These are phyloP conservation scores for Phytopythium litorale DNA, from an alignment of 352 stramenopile species.

Conservation along the genomic window DNA sequence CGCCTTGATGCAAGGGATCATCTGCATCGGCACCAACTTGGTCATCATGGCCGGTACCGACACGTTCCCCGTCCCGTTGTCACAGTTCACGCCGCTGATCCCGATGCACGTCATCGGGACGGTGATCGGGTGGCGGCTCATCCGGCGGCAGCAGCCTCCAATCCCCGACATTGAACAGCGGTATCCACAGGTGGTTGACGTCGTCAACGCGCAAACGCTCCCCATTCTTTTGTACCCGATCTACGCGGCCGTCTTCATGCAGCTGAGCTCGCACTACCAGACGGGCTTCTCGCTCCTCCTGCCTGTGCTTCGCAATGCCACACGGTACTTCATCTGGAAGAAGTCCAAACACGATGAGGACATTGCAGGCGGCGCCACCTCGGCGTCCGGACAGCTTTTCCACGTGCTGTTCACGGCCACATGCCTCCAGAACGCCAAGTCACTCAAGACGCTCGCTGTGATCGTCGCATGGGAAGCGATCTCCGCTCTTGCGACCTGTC, in stretches of 20 bases:
- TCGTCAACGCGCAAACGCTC: slow-evolving; percentile 9
- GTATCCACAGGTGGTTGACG: slow-evolving; percentile 3
- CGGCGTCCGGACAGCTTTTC: slow-evolving; percentile 21
- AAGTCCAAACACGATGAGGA: slow-evolving; percentile 20
- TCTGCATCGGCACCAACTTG: slow-evolving; percentile 13
- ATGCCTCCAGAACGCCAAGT: slow-evolving; percentile 37
- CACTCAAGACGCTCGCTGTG: slow-evolving; percentile 16
- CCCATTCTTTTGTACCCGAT: slow-evolving; percentile 25
- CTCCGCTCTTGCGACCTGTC: slow-evolving; percentile 14
- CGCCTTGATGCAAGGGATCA: background rate
- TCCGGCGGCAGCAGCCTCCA: background rate
- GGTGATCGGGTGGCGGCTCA: background rate
- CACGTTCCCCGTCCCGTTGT: slow-evolving; percentile 33
- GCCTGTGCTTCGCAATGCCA: slow-evolving; percentile 20
- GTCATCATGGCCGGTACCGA: slow-evolving; percentile 6
- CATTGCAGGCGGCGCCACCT: slow-evolving; percentile 12
- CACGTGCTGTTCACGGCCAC: slow-evolving; percentile 32
- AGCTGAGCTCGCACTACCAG: slow-evolving; percentile 15
- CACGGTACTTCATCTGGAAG: slow-evolving; percentile 16
- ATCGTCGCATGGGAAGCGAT: slow-evolving; percentile 17
- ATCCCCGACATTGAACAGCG: slow-evolving; percentile 5
- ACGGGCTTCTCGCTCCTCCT: slow-evolving; percentile 24
- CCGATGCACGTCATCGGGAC: slow-evolving; percentile 11
- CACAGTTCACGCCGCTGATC: slow-evolving; percentile 9
- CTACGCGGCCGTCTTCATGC: slow-evolving; percentile 26